Conservation (phyloP, 164 flowering plant genomes). For the Vitis vinifera region ASM3070453v1 NC_081823.1:25950501-25951000, state of each 20-base stretch:
- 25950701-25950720: constrained; percentile 78
- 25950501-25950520: no score
- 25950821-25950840: no score
- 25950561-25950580: not conserved
- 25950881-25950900: no score
- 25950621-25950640: constrained; percentile 72
- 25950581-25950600: not conserved
- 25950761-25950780: constrained; percentile 66
- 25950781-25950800: no score
- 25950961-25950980: constrained; percentile 77
- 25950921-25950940: constrained; percentile 48
- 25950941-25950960: constrained; percentile 84
- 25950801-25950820: no score
- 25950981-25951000: constrained; percentile 66
- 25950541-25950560: not conserved
- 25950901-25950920: not conserved
- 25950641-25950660: constrained; percentile 92
- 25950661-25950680: constrained; percentile 84
- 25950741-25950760: constrained; percentile 75
- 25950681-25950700: constrained; percentile 64
- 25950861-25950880: no score
- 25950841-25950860: not conserved
- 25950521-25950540: not conserved
- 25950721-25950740: constrained; percentile 94
- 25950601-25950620: constrained; percentile 59